A percentile compares a stretch with the other conserved stretches of the same genome.
These are phyloP conservation scores for Hippophae gyantsensis DNA, from an alignment of 306 rosid species.

Conservation along the genomic window DNA sequence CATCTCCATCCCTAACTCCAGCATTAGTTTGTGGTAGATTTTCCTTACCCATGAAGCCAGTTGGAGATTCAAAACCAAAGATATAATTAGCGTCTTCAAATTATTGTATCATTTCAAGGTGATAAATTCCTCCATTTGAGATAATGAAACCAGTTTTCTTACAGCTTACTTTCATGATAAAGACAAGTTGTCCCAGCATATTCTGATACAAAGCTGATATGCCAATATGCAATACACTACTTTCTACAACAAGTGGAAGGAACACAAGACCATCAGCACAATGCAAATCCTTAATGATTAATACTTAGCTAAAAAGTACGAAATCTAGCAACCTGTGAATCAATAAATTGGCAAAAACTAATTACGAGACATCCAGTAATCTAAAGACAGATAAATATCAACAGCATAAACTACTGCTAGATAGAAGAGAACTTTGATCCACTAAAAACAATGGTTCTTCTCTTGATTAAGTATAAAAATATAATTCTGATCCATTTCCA, in stretches of 20 bases:
- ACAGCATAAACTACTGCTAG: background rate
- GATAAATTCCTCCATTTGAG: constrained; percentile 5
- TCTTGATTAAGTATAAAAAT: too few species aligned
- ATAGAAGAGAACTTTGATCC: too few species aligned
- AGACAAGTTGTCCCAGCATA: constrained; percentile 8
- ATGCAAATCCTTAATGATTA: too few species aligned
- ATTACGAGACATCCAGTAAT: background rate
- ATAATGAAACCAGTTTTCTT: constrained; percentile 17
- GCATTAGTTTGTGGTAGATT: constrained; percentile 23
- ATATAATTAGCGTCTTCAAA: constrained; percentile 11
- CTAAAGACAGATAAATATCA: background rate
- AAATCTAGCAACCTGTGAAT: background rate
- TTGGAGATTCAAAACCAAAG: constrained; percentile 16
- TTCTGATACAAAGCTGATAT: constrained; percentile 14
- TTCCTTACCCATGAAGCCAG: constrained; percentile 39
- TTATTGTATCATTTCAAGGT: constrained; percentile 24
- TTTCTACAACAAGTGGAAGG: too few species aligned
- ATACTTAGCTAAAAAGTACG: background rate
- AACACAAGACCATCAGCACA: too few species aligned
- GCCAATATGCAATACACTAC: too few species aligned
- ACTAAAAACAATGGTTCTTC: too few species aligned
- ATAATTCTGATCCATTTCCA: too few species aligned
- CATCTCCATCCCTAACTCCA: constrained; percentile 26
- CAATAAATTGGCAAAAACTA: background rate
- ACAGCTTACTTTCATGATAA: background rate